Conservation (phyloP, 148 eudicot genomes). For the Silene conica region DNA sequence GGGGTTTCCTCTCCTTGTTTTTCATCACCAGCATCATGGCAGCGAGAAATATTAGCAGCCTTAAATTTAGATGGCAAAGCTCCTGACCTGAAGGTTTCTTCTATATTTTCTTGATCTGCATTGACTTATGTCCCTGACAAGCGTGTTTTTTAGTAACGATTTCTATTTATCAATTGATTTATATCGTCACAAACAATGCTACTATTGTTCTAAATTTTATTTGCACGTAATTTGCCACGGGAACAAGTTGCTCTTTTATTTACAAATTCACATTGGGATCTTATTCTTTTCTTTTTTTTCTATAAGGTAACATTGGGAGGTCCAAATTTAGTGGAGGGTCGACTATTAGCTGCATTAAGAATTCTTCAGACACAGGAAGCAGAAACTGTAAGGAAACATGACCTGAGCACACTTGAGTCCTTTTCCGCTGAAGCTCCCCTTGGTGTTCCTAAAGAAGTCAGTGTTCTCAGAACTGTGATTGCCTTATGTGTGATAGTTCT, state of each 20-base stretch:
- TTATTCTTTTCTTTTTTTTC: background rate
- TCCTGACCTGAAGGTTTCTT: slow-evolving; percentile 64
- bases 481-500: slow-evolving; percentile 74
- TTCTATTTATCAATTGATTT: background rate
- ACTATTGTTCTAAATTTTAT: background rate
- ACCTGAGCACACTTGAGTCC: slow-evolving; percentile 52
- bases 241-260: background rate
- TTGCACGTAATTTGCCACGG: background rate
- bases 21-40: slow-evolving; percentile 89
- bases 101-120: slow-evolving; percentile 3
- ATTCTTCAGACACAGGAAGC: slow-evolving; percentile 49
- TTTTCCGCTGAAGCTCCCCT: slow-evolving; percentile 69
- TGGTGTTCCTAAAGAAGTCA: slow-evolving; percentile 56
- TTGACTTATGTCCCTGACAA: slow-evolving; percentile 1
- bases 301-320: slow-evolving; percentile 83
- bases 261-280: background rate
- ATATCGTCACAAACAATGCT: background rate
- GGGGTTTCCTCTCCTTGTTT: slow-evolving; percentile 72
- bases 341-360: slow-evolving; percentile 80
- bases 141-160: background rate
- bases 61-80: slow-evolving; percentile 59
- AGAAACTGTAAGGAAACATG: slow-evolving; percentile 46
- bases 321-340: slow-evolving; percentile 65
- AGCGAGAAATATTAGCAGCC: slow-evolving; percentile 48
- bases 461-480: slow-evolving; percentile 58